Base-by-base conservation (phyloP, 1,139 yeast species). In the Nakaseomyces sp. region DNA sequence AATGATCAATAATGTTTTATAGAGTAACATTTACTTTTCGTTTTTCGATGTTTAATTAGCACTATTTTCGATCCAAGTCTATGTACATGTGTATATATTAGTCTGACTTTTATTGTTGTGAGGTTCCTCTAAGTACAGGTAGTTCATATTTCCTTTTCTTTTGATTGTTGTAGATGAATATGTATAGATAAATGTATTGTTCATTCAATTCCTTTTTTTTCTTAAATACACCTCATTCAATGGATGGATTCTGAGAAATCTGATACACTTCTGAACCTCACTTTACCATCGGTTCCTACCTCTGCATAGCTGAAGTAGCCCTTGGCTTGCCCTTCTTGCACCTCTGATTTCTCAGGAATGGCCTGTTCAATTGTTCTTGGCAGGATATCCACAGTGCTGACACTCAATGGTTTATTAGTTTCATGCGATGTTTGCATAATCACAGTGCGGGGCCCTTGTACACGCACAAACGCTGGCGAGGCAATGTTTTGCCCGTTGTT, bases 361-460 rank as follows among this genome's bases (percentile, higher is more conserved):
- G 38, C 17, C 8, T 35, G 26, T 19, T 35, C 38, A 20, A 35
- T 13, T 4, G 38, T 35, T 15, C 38, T 20, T 5, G 38, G 38
- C 17, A 35, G 9, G 38, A 35, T 22, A 22, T 35, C 38, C 4
- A 35, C 38, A 12, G 38, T 35, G 18, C 38, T 35, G 8, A 35
- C 28, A 4, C 38, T 35, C 8, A 35, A 6, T 3, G 38, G 38
- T 22, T 22, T 20, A 13, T 12, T 35, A 4, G 38, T 35, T 18
- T 35, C 38, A 22, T 35, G 30, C 15, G 24, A 33, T 5, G 44
- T 60, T 47, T 62, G 65, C 4, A 62, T 51, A 16, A 61, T 44
- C 2, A 62, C 33, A 8, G 57, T 51, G 50, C 66, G 55, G 37
- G 66, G 66, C 2, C 66, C 66, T 22, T 48, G 50, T 2, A 62